Conservation (phyloP, 1,284 basidiomycete genomes). For the Gomphus sp. region DNA sequence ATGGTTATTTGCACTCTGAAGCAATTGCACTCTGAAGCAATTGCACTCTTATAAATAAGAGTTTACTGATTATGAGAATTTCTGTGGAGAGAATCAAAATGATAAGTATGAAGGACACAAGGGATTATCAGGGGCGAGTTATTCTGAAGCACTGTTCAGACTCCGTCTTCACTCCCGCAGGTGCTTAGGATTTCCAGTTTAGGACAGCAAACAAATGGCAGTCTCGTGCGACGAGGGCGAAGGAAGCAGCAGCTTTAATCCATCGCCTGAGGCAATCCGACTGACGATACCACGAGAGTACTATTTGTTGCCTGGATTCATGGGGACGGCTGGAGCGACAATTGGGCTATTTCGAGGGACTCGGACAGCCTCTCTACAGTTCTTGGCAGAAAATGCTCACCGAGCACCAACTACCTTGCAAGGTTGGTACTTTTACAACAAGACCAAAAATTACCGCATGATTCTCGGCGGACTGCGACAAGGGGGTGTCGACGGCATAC, state of each 20-base stretch:
- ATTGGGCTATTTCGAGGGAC: slow-evolving; percentile 68
- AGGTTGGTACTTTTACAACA: slow-evolving; percentile 90
- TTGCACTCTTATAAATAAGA: too few species aligned
- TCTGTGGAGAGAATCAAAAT: too few species aligned
- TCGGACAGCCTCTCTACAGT: slow-evolving; percentile 37
- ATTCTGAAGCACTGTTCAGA: background rate
- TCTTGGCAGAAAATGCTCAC: slow-evolving; percentile 55
- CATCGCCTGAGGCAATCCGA: slow-evolving; percentile 19
- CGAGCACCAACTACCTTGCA: slow-evolving; percentile 70
- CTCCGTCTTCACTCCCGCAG: background rate
- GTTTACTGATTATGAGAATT: too few species aligned
- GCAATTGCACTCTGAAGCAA: too few species aligned
- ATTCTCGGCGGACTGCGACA: slow-evolving; percentile 64
- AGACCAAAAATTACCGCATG: slow-evolving; percentile 84
- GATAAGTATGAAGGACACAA: too few species aligned
- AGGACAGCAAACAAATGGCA: background rate
- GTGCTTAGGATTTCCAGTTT: background rate
- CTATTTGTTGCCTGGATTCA: slow-evolving; percentile 45
- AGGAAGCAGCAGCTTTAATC: background rate
- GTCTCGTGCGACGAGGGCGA: background rate
- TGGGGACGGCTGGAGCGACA: slow-evolving; percentile 48
- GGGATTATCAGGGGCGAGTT: too few species aligned
- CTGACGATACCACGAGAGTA: slow-evolving; percentile 27
- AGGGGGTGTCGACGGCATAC: slow-evolving; percentile 47
- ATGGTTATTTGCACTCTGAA: too few species aligned